A percentile compares a stretch with the other conserved stretches of the same genome.
Evolutionary conservation across 2,329 filamentous ascomycete genomes (phyloP).

Genomic region (Trematosphaeria pertusa): DNA sequence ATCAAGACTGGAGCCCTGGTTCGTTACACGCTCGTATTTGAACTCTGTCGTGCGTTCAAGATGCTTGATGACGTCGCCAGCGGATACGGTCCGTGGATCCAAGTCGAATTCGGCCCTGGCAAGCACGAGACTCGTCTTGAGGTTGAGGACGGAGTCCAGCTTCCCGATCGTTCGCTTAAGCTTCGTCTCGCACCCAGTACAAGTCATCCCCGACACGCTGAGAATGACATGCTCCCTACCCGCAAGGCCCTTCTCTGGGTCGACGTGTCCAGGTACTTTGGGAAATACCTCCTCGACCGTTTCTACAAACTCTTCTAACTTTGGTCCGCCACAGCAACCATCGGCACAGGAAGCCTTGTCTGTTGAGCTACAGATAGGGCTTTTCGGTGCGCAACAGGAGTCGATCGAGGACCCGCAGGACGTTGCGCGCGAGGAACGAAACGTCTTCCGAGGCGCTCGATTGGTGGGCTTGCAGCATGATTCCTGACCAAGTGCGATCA

Average conservation of each 20-base stretch:
- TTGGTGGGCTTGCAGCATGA: conserved; percentile 11
- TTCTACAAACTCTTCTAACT: background rate
- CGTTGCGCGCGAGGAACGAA: background rate
- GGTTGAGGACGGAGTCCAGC: conserved; percentile 58
- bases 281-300: background rate
- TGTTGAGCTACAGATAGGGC: background rate
- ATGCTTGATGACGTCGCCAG: conserved; percentile 55
- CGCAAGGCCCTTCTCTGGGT: conserved; percentile 33
- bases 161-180: conserved; percentile 60
- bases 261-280: background rate
- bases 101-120: conserved; percentile 71
- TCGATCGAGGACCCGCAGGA: background rate
- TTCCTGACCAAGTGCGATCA: conserved; percentile 7
- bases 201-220: conserved; percentile 75
- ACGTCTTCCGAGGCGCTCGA: background rate
- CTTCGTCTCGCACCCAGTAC: conserved; percentile 74
- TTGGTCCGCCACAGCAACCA: conserved; percentile 9
- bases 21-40: conserved; percentile 56
- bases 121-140: conserved; percentile 72
- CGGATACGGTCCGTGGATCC: conserved; percentile 38
- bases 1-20: conserved; percentile 33
- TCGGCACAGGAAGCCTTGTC: conserved; percentile 10
- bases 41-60: conserved; percentile 68
- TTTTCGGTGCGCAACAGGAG: conserved; percentile 3
- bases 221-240: conserved; percentile 63